Base-by-base conservation (phyloP, 2,329 filamentous ascomycete species). In the Leptographium flavum region DNA sequence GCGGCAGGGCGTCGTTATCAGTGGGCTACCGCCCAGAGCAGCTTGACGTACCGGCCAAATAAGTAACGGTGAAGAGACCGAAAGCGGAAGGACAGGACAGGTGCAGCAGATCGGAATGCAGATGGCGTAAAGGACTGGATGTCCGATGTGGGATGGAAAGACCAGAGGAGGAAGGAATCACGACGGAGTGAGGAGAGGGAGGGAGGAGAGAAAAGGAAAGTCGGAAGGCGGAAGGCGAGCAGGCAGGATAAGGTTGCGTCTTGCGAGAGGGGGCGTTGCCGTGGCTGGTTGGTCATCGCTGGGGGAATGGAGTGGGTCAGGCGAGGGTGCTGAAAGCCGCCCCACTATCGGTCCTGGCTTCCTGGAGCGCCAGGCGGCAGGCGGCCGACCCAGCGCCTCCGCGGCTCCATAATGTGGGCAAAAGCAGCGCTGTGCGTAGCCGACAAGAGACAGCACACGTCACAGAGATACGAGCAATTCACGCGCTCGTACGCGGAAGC, bases 281-380 rank as follows among this genome's bases (percentile, higher is more conserved):
- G 15, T 15, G 21, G 17, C 30, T 21, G 30, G 43, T 49, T 50
- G 49, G 49, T 44, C 42, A 44, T 39, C 27, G 39, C 28, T 45
- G 44, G 43, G 38, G 32, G 44, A 46, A 35, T n/a, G n/a, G 47
- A 47, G 47, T 43, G 43, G 45, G 47, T 30, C 40, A 49, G 48
- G 37, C 42, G 43, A 33, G 38, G 21, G 23, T 17, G 33, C 21
- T 37, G 31, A 27, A 25, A 27, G 41, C 27, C 11, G 43, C 36
- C 37, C 37, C 37, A n/a, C n/a, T n/a, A n/a, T n/a, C n/a, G n/a
- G n/a, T n/a, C n/a, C n/a, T n/a, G n/a, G n/a, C n/a, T n/a, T n/a
- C n/a, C n/a, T n/a, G n/a, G n/a, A n/a, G n/a, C n/a, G n/a, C n/a
- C n/a, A n/a, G n/a, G n/a, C n/a, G n/a, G n/a, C n/a, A n/a, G n/a